Conservation (phyloP, 768 basidiomycete genomes). For the Lactifluus rugatus region DNA sequence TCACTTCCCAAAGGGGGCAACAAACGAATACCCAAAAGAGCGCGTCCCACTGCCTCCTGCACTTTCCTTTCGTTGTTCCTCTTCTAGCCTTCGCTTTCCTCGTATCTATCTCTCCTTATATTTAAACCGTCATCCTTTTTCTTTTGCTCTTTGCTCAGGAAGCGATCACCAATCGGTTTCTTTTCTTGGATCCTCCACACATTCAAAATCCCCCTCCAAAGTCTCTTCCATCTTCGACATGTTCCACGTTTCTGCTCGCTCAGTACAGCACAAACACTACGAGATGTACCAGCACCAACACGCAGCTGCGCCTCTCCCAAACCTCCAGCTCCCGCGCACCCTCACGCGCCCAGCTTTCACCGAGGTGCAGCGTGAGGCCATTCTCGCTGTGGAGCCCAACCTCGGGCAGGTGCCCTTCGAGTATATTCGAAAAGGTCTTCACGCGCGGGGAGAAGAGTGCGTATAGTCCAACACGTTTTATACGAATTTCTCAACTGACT, state of each 20-base stretch:
- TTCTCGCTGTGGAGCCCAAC: slow-evolving; percentile 44
- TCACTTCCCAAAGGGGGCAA: slow-evolving; percentile 12
- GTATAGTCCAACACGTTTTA: slow-evolving; percentile 17
- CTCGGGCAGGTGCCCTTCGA: slow-evolving; percentile 47
- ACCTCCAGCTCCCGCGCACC: slow-evolving; percentile 61
- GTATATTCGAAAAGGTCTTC: slow-evolving; percentile 48
- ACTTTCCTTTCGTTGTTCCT: slow-evolving; percentile 14
- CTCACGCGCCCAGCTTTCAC: slow-evolving; percentile 53
- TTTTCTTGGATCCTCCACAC: not conserved
- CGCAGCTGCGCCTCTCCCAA: slow-evolving; percentile 23
- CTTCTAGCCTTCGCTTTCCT: slow-evolving; percentile 14
- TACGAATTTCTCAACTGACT: not conserved
- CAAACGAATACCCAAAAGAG: slow-evolving; percentile 20
- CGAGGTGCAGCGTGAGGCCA: slow-evolving; percentile 46
- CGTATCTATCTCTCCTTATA: slow-evolving; percentile 15
- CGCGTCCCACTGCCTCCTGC: not conserved
- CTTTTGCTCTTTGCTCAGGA: slow-evolving; percentile 18
- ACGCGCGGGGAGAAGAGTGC: slow-evolving; percentile 36
- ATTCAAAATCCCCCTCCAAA: not conserved
- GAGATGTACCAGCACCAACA: slow-evolving; percentile 20
- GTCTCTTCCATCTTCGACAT: slow-evolving; percentile 3
- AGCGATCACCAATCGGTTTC: not conserved
- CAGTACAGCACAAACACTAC: slow-evolving; percentile 10
- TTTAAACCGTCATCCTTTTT: slow-evolving; percentile 12
- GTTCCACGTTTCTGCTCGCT: slow-evolving; percentile 18